phyloP scores from a whole-genome alignment of 2,329 filamentous ascomycete genomes.

The Didymella exigua region DNA sequence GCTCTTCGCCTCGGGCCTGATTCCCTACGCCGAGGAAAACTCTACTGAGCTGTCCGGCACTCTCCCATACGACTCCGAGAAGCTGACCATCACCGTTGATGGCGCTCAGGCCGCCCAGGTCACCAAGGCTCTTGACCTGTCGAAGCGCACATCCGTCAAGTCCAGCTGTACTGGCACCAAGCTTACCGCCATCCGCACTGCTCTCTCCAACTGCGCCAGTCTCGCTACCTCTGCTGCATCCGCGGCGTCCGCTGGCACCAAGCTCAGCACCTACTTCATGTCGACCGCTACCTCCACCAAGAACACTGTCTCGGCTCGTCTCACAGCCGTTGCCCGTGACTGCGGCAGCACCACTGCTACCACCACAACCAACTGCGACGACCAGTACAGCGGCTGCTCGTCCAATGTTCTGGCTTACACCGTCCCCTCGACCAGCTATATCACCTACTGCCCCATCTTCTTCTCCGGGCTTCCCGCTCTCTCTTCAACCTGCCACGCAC shows the following conservation, averaged over 20 bases:
- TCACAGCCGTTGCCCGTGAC: slow-evolving; percentile 58
- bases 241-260: slow-evolving; percentile 54
- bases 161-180: slow-evolving; percentile 61
- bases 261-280: slow-evolving; percentile 69
- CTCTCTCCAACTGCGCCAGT: slow-evolving; percentile 60
- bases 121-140: slow-evolving; percentile 50
- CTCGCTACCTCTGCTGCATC: slow-evolving; percentile 60
- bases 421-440: slow-evolving; percentile 58
- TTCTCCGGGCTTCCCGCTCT: slow-evolving; percentile 61
- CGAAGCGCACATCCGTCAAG: slow-evolving; percentile 60
- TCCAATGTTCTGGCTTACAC: slow-evolving; percentile 64
- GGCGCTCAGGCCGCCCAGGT: slow-evolving; percentile 58
- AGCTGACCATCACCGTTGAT: slow-evolving; percentile 62
- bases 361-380: slow-evolving; percentile 64
- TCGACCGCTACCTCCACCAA: slow-evolving; percentile 55
- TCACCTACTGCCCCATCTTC: slow-evolving; percentile 67
- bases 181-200: slow-evolving; percentile 54
- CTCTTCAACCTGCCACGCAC: slow-evolving; percentile 61
- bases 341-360: slow-evolving; percentile 59
- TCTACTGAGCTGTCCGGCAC: slow-evolving; percentile 61
- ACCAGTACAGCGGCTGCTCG: slow-evolving; percentile 60
- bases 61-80: slow-evolving; percentile 65
- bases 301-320: slow-evolving; percentile 39
- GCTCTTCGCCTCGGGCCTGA: slow-evolving; percentile 59
- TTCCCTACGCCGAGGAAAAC: slow-evolving; percentile 50